phyloP scores from a whole-genome alignment of 1,139 yeast species.

The Yamadazyma dendronema region DNA sequence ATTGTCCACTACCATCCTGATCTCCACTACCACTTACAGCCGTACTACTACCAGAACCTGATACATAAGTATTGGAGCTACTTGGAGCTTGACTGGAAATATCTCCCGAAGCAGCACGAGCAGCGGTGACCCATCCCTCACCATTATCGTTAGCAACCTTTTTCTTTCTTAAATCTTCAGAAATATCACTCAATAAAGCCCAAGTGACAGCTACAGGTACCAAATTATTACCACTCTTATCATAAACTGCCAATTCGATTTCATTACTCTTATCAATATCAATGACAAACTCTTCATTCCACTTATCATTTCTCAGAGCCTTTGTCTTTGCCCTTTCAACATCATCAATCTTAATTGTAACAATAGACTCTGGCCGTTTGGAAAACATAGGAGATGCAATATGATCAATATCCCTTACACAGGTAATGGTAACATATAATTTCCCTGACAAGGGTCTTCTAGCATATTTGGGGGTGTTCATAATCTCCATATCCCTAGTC shows the following conservation, averaged over 20 bases:
- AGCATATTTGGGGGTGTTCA: constrained; percentile 66
- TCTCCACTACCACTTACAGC: constrained; percentile 1
- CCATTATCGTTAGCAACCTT: constrained; percentile 76
- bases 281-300: constrained; percentile 81
- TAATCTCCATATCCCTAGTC: constrained; percentile 60
- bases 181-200: constrained; percentile 85
- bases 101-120: constrained; percentile 39
- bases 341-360: constrained; percentile 82
- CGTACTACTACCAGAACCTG: constrained; percentile 1
- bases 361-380: constrained; percentile 76
- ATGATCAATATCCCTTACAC: constrained; percentile 89
- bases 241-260: constrained; percentile 83
- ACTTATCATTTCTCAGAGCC: constrained; percentile 72
- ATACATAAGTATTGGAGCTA: constrained; percentile 1
- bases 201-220: constrained; percentile 94
- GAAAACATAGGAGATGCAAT: constrained; percentile 78
- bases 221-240: constrained; percentile 60
- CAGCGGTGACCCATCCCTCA: constrained; percentile 88
- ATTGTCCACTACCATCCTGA: not conserved
- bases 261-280: constrained; percentile 90
- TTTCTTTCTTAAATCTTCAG: constrained; percentile 90
- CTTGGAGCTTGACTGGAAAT: constrained; percentile 5
- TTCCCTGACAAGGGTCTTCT: constrained; percentile 84
- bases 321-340: constrained; percentile 75
- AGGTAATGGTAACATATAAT: constrained; percentile 65